Percentiles rank a stretch among this genome's conserved stretches.
phyloP scores from a whole-genome alignment of 306 rosid genomes.

The Nissolia schottii region DNA sequence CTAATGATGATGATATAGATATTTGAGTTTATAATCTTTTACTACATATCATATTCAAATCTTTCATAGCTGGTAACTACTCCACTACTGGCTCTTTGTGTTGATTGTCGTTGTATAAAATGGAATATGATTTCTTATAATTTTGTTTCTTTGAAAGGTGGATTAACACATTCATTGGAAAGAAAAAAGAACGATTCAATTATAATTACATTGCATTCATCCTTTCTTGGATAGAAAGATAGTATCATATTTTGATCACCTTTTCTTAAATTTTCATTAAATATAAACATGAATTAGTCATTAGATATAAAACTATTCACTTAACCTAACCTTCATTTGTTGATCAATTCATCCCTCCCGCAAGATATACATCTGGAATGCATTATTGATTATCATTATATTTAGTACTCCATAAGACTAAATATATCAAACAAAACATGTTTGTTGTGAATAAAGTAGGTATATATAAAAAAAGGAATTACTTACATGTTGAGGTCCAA shows the following conservation, averaged over 20 bases:
- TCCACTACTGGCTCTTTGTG: background rate
- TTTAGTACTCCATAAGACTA: background rate
- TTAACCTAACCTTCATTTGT: no score
- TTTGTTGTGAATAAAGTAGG: no score
- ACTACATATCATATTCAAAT: background rate
- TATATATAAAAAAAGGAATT: no score
- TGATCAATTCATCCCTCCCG: background rate
- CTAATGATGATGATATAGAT: background rate
- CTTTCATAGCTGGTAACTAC: background rate
- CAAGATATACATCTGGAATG: background rate
- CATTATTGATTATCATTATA: background rate
- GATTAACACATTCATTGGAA: background rate
- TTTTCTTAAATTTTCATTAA: background rate
- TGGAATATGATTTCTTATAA: conserved; percentile 6
- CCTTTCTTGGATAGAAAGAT: background rate
- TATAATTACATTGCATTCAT: background rate
- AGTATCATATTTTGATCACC: background rate
- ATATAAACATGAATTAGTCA: background rate
- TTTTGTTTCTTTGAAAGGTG: background rate
- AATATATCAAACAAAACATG: no score
- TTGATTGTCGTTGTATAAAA: background rate
- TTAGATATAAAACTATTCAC: no score
- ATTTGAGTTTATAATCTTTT: background rate
- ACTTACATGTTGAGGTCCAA: no score
- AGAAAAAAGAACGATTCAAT: background rate